A percentile compares a stretch with the other conserved stretches of the same genome.
phyloP scores from a whole-genome alignment of 2,329 filamentous ascomycete species.

The Bipolaris cookei region DNA sequence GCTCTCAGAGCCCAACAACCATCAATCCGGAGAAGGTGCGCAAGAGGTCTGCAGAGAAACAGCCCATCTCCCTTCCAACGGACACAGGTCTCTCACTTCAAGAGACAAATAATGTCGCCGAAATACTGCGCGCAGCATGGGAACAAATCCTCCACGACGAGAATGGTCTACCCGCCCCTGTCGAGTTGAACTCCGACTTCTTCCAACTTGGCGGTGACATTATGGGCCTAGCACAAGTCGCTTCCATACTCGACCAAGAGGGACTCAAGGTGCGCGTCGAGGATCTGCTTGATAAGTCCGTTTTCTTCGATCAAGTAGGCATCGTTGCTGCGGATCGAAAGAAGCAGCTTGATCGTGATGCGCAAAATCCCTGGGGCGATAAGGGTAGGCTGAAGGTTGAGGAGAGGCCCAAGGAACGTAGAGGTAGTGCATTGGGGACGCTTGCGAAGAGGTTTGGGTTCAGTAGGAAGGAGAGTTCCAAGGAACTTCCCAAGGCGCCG shows the following conservation, averaged over 20 bases:
- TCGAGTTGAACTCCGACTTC: constrained; percentile 39
- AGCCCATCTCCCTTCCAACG: constrained; percentile 31
- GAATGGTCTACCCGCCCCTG: constrained; percentile 23
- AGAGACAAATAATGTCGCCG: constrained; percentile 32
- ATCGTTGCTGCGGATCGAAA: constrained; percentile 35
- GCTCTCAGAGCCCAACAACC: constrained; percentile 32
- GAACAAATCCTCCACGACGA: constrained; percentile 40
- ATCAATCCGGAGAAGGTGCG: constrained; percentile 29
- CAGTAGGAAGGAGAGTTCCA: constrained; percentile 26
- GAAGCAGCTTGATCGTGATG: constrained; percentile 38
- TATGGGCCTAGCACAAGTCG: constrained; percentile 43
- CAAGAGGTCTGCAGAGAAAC: constrained; percentile 36
- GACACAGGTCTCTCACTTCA: constrained; percentile 35
- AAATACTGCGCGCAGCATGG: constrained; percentile 38
- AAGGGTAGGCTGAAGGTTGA: constrained; percentile 28
- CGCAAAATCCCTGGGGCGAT: constrained; percentile 39
- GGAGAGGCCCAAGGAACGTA: constrained; percentile 20
- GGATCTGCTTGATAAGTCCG: constrained; percentile 40
- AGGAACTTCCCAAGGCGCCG: constrained; percentile 1
- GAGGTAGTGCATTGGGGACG: constrained; percentile 10
- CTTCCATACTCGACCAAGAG: constrained; percentile 37
- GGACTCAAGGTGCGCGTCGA: constrained; percentile 38
- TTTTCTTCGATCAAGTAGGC: constrained; percentile 40
- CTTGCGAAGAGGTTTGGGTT: constrained; percentile 32
- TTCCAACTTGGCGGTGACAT: constrained; percentile 46